Evolutionary conservation across 2,329 filamentous ascomycete species (phyloP).

Genomic region (Pseudogymnoascus sp.): DNA sequence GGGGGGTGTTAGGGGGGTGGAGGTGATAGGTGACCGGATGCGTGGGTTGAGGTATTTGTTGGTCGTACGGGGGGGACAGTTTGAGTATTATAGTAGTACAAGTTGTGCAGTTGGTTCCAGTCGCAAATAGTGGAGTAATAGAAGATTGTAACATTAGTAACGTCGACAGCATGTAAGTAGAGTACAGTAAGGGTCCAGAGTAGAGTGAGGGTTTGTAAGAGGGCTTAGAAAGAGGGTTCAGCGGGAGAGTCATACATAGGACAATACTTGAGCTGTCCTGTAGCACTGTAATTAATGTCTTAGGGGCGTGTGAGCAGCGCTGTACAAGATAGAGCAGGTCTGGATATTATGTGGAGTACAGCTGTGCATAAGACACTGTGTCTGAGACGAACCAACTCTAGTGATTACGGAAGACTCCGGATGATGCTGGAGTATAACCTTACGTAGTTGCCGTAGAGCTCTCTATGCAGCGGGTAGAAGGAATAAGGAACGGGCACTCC

Average conservation of each 20-base stretch:
- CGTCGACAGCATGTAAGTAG: neutral
- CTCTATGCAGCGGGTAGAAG: neutral
- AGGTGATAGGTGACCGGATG: neutral
- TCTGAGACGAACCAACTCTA: neutral
- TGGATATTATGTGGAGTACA: neutral
- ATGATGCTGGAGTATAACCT: neutral
- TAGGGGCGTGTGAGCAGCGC: neutral
- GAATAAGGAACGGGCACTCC: neutral
- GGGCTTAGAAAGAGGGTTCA: neutral
- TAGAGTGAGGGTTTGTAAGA: neutral
- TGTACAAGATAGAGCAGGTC: neutral
- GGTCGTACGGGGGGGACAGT: neutral
- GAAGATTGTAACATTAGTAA: neutral
- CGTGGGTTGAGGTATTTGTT: constrained; percentile 4
- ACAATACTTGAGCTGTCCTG: neutral
- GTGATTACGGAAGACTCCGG: neutral
- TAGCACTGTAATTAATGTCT: neutral
- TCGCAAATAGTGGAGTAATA: neutral
- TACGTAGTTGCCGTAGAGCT: neutral
- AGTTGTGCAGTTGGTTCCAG: neutral
- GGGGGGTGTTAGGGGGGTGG: neutral
- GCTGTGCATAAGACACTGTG: neutral
- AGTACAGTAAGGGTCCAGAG: neutral
- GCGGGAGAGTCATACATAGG: neutral
- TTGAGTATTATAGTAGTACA: neutral